Percentiles rank a stretch among this genome's conserved stretches.
Evolutionary conservation across 495 filamentous ascomycete genomes (phyloP).

Genomic region (Daldinia caldariorum): DNA sequence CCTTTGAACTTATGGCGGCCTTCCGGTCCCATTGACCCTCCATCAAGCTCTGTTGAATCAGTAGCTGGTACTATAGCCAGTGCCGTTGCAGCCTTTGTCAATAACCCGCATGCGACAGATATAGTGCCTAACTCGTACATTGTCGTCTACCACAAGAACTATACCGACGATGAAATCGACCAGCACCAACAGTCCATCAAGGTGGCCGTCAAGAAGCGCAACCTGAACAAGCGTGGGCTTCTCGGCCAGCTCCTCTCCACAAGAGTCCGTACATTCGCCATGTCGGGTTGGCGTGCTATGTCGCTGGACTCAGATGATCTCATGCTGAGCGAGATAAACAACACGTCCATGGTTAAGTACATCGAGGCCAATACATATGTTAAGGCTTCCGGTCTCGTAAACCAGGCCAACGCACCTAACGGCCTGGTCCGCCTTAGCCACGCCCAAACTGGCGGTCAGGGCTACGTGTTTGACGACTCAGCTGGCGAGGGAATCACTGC

Average conservation of each 20-base stretch:
- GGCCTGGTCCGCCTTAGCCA: conserved; percentile 58
- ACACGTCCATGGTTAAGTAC: conserved; percentile 57
- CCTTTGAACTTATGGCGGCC: conserved; percentile 38
- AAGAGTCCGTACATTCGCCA: conserved; percentile 52
- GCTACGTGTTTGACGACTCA: conserved; percentile 57
- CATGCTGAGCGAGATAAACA: conserved; percentile 57
- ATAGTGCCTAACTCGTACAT: conserved; percentile 60
- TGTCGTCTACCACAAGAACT: conserved; percentile 61
- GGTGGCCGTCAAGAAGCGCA: conserved; percentile 58
- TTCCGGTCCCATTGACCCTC: conserved; percentile 9
- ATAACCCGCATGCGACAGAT: conserved; percentile 52
- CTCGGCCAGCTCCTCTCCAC: conserved; percentile 55
- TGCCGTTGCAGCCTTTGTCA: conserved; percentile 48
- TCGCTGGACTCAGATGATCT: conserved; percentile 59
- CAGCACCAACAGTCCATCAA: conserved; percentile 55
- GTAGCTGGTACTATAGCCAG: conserved; percentile 38
- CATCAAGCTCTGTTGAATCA: conserved; percentile 28
- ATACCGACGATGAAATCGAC: conserved; percentile 51
- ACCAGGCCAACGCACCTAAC: conserved; percentile 53
- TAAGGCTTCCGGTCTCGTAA: conserved; percentile 45
- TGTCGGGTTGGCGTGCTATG: conserved; percentile 60
- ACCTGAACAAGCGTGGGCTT: conserved; percentile 55
- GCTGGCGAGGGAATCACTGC: conserved; percentile 59
- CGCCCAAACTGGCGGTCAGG: conserved; percentile 38
- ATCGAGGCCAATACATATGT: conserved; percentile 59